phyloP scores from a whole-genome alignment of 768 basidiomycete genomes.

The Trametes meyenii region DNA sequence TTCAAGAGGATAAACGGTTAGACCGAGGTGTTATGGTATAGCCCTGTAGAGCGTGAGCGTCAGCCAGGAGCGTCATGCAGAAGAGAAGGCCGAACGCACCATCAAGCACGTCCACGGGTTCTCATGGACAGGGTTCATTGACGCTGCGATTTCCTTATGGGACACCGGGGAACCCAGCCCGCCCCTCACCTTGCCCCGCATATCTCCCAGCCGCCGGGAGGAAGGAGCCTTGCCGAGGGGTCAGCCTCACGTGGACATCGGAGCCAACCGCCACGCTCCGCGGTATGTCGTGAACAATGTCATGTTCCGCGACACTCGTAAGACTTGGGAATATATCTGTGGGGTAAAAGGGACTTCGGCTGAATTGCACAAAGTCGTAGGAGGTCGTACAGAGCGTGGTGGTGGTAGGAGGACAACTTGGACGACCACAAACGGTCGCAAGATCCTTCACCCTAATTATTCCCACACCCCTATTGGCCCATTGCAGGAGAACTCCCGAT shows the following conservation, averaged over 20 bases:
- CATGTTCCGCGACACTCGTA: neutral
- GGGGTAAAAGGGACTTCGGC: too few relatives aligned
- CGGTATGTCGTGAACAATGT: neutral
- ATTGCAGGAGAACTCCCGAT: neutral
- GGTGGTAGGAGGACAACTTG: too few relatives aligned
- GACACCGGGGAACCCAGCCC: neutral
- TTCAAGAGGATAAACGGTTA: constrained; percentile 15
- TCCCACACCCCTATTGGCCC: too few relatives aligned
- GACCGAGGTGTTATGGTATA: constrained; percentile 17
- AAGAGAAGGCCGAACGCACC: constrained; percentile 10
- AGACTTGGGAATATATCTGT: too few relatives aligned
- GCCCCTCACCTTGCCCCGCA: neutral
- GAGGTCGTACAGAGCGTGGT: neutral
- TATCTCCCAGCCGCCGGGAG: constrained; percentile 3
- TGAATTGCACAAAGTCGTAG: neutral
- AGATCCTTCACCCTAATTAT: neutral
- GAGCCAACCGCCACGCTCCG: neutral
- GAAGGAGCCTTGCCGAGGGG: constrained; percentile 4
- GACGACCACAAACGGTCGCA: neutral
- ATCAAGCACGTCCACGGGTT: constrained; percentile 11
- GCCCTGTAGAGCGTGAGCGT: constrained; percentile 8
- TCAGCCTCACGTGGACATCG: constrained; percentile 11
- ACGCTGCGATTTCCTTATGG: constrained; percentile 2
- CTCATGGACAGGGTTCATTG: constrained; percentile 2
- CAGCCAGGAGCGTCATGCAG: constrained; percentile 13